Conservation (phyloP, 192 early-diverging fungal species). For the Entophlyctis luteolus region DNA sequence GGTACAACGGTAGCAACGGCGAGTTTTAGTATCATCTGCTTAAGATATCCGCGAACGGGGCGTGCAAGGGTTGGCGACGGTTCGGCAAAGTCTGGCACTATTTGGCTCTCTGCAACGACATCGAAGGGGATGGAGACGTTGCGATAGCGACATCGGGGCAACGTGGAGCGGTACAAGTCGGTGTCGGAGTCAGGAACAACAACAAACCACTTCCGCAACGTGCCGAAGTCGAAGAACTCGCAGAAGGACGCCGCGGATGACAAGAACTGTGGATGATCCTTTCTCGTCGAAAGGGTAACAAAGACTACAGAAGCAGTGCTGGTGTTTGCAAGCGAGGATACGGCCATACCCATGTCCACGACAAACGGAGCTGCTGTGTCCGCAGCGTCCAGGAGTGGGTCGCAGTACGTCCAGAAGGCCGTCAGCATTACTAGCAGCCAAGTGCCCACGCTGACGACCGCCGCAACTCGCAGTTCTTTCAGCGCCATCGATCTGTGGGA, state of each 20-base stretch:
- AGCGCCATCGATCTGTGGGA: no score
- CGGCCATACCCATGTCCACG: no score
- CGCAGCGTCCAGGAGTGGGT: no score
- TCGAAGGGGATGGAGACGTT: background rate
- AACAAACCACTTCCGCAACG: background rate
- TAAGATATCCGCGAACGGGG: background rate
- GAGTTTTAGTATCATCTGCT: background rate
- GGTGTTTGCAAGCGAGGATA: no score
- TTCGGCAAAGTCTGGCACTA: background rate
- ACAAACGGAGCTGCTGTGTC: no score
- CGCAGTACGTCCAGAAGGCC: no score
- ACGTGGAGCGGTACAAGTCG: background rate
- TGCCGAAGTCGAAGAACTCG: background rate
- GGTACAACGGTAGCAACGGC: background rate
- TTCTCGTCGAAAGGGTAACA: background rate
- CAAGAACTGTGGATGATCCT: background rate
- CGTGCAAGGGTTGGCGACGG: background rate
- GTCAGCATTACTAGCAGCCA: no score
- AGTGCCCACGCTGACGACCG: no score
- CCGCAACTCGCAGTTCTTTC: no score
- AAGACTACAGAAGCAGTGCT: background rate
- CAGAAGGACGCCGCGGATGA: background rate
- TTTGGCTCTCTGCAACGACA: background rate
- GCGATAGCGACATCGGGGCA: background rate
- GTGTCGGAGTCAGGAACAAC: background rate